Conservation (phyloP, 2,329 filamentous ascomycete genomes). For the Cadophora gregata region DNA sequence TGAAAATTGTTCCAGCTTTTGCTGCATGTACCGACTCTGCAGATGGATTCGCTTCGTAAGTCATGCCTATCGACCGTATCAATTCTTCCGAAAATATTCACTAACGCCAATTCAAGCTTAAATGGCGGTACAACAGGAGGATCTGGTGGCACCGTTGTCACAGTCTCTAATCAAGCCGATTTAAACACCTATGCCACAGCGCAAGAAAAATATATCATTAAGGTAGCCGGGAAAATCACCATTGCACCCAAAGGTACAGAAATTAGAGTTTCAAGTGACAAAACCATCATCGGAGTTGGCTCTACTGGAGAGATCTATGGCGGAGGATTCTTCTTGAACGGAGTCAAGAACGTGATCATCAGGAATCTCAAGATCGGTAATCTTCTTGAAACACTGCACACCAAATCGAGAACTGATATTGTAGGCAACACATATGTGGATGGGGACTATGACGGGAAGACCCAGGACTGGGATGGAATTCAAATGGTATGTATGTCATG, state of each 20-base stretch:
- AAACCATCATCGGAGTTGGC: slow-evolving; percentile 1
- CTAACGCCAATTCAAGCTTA: not conserved
- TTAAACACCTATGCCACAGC: not conserved
- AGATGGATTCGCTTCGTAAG: not conserved
- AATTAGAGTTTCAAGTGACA: not conserved
- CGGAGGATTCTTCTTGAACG: slow-evolving; percentile 1
- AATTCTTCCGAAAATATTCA: not conserved
- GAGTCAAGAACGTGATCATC: not conserved
- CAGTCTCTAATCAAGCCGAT: not conserved
- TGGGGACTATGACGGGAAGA: not conserved
- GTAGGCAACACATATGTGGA: not conserved
- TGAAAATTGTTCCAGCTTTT: not conserved
- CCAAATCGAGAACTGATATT: not conserved
- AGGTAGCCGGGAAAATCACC: not conserved
- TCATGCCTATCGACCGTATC: not conserved
- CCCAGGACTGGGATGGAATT: not conserved
- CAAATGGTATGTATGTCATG: not conserved
- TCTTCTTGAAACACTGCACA: not conserved
- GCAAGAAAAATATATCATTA: not conserved
- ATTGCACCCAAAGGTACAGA: not conserved
- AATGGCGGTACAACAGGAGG: slow-evolving; percentile 1
- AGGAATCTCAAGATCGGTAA: not conserved
- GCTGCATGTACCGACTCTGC: not conserved
- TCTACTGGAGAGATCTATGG: not conserved
- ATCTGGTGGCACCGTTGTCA: not conserved